These are phyloP conservation scores for Cordyceps tenuipes DNA, from an alignment of 2,329 filamentous ascomycete species.

Conservation along the genomic window DNA sequence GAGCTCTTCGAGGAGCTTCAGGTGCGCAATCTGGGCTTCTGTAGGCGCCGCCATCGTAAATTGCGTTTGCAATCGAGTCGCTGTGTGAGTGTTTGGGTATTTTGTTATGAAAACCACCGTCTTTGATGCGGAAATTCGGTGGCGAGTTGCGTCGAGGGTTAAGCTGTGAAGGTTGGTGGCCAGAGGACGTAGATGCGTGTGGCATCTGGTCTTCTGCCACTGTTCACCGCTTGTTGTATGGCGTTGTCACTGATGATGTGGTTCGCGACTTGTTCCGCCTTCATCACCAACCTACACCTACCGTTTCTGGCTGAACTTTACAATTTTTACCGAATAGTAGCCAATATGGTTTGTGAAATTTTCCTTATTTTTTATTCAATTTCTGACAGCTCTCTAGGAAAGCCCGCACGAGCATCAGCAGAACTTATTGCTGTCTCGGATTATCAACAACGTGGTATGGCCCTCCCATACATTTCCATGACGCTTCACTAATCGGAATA, in stretches of 20 bases:
- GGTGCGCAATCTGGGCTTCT: slow-evolving; percentile 71
- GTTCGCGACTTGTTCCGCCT: not conserved
- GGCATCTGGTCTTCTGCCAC: slow-evolving; percentile 23
- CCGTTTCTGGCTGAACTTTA: not conserved
- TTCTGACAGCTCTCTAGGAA: slow-evolving; percentile 46
- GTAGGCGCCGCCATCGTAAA: slow-evolving; percentile 49
- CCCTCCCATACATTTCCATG: not conserved
- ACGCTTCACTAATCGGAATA: slow-evolving; percentile 28
- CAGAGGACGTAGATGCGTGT: not conserved
- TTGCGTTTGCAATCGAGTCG: not conserved
- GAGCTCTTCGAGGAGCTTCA: slow-evolving; percentile 78
- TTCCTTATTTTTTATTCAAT: not conserved
- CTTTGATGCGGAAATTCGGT: not conserved
- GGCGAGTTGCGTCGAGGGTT: not conserved
- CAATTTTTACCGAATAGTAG: not conserved
- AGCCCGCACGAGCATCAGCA: slow-evolving; percentile 98
- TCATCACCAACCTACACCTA: not conserved
- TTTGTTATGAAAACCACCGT: not conserved
- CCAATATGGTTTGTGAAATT: not conserved
- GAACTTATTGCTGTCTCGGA: slow-evolving; percentile 82
- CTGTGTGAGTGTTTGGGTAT: not conserved
- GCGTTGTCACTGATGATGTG: not conserved
- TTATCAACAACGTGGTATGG: slow-evolving; percentile 93
- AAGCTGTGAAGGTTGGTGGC: not conserved
- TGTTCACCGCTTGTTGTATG: slow-evolving; percentile 22